Evolutionary conservation across 495 filamentous ascomycete genomes (phyloP).

Genomic region (Cercophora sp.): DNA sequence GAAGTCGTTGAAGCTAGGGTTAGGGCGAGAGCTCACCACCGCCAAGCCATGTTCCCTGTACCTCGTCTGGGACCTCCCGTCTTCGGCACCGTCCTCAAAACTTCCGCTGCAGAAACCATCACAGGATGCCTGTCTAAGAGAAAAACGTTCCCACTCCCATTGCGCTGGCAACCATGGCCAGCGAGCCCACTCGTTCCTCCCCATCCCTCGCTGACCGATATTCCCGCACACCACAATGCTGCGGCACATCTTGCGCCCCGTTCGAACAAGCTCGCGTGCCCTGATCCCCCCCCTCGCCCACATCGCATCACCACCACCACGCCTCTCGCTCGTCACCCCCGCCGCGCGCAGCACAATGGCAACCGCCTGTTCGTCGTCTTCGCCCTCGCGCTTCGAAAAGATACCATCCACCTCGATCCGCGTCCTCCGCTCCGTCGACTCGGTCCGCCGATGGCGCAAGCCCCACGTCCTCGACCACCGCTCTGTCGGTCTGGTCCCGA

Average conservation of each 20-base stretch:
- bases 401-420: constrained; percentile 58
- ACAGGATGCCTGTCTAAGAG: constrained; percentile 30
- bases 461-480: constrained; percentile 63
- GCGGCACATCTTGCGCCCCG: constrained; percentile 23
- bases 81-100: constrained; percentile 38
- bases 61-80: too few species aligned
- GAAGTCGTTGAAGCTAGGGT: too few species aligned
- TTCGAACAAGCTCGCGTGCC: constrained; percentile 27
- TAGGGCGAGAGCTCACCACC: too few species aligned
- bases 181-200: neutral
- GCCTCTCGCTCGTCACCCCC: neutral
- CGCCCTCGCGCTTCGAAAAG: constrained; percentile 25
- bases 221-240: constrained; percentile 18
- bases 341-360: constrained; percentile 31
- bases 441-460: constrained; percentile 67
- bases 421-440: constrained; percentile 68
- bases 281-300: neutral
- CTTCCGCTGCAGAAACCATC: constrained; percentile 46
- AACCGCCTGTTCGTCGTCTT: constrained; percentile 3
- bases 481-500: constrained; percentile 84
- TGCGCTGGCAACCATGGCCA: constrained; percentile 13
- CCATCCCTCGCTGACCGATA: neutral
- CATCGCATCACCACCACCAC: neutral
- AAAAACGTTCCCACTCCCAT: constrained; percentile 9
- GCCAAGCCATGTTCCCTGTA: too few species aligned